Evolutionary conservation across 2,329 filamentous ascomycete species (phyloP).

Genomic region (Rhinocladiella similis): DNA sequence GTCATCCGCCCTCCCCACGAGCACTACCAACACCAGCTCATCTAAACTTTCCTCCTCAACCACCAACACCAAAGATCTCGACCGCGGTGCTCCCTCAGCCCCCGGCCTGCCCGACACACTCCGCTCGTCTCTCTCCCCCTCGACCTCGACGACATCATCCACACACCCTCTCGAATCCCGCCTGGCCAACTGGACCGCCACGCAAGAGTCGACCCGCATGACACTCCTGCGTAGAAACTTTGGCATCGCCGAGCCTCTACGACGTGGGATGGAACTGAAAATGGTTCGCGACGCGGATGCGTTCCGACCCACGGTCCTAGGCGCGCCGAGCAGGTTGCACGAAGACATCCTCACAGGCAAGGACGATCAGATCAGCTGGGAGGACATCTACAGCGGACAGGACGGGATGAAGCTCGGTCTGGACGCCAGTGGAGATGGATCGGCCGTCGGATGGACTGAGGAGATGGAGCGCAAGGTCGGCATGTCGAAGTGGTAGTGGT

Average conservation of each 20-base stretch:
- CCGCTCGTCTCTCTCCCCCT: slow-evolving; percentile 63
- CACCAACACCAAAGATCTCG: slow-evolving; percentile 37
- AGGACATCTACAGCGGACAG: slow-evolving; percentile 65
- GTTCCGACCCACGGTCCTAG: slow-evolving; percentile 73
- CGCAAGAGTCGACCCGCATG: slow-evolving; percentile 86
- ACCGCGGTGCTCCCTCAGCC: slow-evolving; percentile 78
- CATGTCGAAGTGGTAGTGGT: slow-evolving; percentile 31
- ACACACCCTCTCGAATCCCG: slow-evolving; percentile 90
- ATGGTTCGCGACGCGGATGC: slow-evolving; percentile 72
- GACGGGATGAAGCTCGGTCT: slow-evolving; percentile 25
- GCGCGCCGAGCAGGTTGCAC: slow-evolving; percentile 61
- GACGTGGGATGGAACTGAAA: slow-evolving; percentile 92
- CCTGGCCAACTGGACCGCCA: slow-evolving; percentile 84
- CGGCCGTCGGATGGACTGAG: slow-evolving; percentile 26
- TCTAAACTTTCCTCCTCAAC: slow-evolving; percentile 52
- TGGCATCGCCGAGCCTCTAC: slow-evolving; percentile 88
- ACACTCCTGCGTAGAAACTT: slow-evolving; percentile 81
- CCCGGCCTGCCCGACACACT: slow-evolving; percentile 93
- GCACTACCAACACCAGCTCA: slow-evolving; percentile 64
- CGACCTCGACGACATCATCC: slow-evolving; percentile 49
- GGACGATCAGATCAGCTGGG: slow-evolving; percentile 80
- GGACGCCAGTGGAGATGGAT: slow-evolving; percentile 22
- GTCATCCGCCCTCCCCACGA: slow-evolving; percentile 62
- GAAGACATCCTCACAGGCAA: slow-evolving; percentile 83
- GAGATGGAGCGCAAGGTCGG: slow-evolving; percentile 31